These are phyloP conservation scores for Leccinum pellstonianum DNA, from an alignment of 768 basidiomycete species.

Conservation along the genomic window DNA sequence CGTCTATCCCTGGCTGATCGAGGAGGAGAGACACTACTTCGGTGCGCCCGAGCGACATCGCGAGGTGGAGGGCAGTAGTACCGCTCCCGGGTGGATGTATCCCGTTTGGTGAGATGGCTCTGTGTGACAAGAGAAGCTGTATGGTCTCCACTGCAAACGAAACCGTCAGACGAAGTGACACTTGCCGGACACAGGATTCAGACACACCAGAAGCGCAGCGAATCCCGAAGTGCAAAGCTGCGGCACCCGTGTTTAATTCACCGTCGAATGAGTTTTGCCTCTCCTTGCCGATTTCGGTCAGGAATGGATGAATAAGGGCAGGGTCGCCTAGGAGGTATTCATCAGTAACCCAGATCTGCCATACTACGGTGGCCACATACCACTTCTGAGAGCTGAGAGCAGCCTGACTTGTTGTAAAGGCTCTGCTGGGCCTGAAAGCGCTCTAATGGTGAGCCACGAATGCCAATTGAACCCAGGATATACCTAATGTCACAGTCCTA, in stretches of 20 bases:
- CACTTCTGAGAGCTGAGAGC: constrained; percentile 59
- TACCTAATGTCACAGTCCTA: constrained; percentile 39
- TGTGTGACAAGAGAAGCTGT: constrained; percentile 62
- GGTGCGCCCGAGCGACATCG: constrained; percentile 66
- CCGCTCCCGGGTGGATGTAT: constrained; percentile 71
- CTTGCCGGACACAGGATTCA: not conserved
- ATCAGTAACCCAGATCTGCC: not conserved
- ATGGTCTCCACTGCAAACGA: constrained; percentile 59
- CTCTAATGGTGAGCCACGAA: constrained; percentile 6
- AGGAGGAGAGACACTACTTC: constrained; percentile 77
- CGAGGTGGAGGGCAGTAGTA: constrained; percentile 69
- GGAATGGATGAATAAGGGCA: constrained; percentile 74
- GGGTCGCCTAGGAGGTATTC: constrained; percentile 56
- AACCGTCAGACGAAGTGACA: constrained; percentile 25
- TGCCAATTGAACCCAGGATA: constrained; percentile 31
- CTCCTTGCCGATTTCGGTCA: constrained; percentile 73
- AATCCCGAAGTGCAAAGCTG: constrained; percentile 77
- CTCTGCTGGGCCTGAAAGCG: constrained; percentile 27
- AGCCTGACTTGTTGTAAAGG: constrained; percentile 66
- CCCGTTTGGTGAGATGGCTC: constrained; percentile 78
- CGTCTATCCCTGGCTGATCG: constrained; percentile 78
- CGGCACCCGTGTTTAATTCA: constrained; percentile 63
- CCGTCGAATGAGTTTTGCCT: constrained; percentile 48
- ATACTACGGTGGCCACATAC: constrained; percentile 33
- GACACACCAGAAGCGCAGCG: constrained; percentile 70